phyloP scores from a whole-genome alignment of 2,329 filamentous ascomycete species.

The Cladorrhinum sp. region DNA sequence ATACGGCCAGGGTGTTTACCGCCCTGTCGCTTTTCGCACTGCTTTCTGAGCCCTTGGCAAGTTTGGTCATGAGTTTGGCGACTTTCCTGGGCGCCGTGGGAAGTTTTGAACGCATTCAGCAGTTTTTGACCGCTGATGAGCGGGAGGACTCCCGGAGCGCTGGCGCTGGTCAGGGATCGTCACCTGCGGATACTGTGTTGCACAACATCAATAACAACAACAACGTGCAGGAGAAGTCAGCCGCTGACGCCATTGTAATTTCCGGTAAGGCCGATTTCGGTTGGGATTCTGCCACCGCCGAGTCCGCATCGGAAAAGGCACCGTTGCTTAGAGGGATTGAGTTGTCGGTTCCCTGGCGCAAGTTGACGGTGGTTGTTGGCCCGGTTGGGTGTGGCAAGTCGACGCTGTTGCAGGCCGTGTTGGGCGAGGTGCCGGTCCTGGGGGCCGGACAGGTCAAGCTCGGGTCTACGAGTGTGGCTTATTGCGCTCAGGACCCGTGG shows the following conservation, averaged over 20 bases:
- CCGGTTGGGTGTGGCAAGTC: constrained; percentile 46
- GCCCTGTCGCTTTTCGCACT: constrained; percentile 37
- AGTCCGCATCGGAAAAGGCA: constrained; percentile 10
- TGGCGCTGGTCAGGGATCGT: no score
- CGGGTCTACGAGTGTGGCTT: constrained; percentile 33
- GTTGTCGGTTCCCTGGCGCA: constrained; percentile 17
- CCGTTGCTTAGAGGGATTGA: constrained; percentile 17
- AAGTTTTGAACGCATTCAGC: constrained; percentile 34
- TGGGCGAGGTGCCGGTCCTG: constrained; percentile 35
- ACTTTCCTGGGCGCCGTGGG: constrained; percentile 34
- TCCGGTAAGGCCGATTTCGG: constrained; percentile 16
- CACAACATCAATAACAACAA: constrained; percentile 1
- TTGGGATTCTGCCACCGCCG: constrained; percentile 12
- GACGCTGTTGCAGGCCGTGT: constrained; percentile 36
- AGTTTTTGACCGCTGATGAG: constrained; percentile 32
- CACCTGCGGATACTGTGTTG: background rate
- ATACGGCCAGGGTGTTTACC: constrained; percentile 36
- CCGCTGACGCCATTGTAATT: constrained; percentile 17
- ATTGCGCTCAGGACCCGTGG: constrained; percentile 45
- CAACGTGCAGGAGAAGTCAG: constrained; percentile 12
- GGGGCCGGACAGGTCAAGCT: constrained; percentile 29
- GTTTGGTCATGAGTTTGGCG: constrained; percentile 34
- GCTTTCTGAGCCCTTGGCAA: constrained; percentile 33
- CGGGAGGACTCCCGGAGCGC: constrained; percentile 17
- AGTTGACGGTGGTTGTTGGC: constrained; percentile 38